These are phyloP conservation scores for Casuarina glauca DNA, from an alignment of 306 rosid species.

Conservation along the genomic window DNA sequence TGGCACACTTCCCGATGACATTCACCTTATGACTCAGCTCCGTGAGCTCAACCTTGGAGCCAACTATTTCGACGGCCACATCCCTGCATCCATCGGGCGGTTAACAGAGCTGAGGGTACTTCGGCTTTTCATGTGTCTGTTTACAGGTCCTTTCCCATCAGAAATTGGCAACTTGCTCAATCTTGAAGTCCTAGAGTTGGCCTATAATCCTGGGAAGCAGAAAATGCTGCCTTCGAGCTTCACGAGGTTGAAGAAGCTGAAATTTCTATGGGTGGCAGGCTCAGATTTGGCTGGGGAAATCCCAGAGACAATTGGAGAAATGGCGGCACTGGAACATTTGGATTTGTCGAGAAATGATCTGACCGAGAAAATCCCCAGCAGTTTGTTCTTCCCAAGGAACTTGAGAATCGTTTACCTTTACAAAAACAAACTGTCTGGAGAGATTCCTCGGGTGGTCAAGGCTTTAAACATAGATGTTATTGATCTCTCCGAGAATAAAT, in stretches of 20 bases:
- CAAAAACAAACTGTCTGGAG: constrained; percentile 49
- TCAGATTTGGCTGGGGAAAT: constrained; percentile 59
- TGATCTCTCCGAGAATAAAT: constrained; percentile 46
- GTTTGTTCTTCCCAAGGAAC: constrained; percentile 49
- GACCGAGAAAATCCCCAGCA: constrained; percentile 52
- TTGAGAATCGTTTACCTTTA: constrained; percentile 40
- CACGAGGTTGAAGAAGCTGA: constrained; percentile 55
- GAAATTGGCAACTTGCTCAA: constrained; percentile 63
- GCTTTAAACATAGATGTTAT: constrained; percentile 37
- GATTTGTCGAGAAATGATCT: constrained; percentile 41
- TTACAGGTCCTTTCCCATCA: constrained; percentile 54
- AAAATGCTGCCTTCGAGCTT: constrained; percentile 42
- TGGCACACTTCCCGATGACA: constrained; percentile 50
- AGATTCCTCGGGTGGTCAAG: constrained; percentile 52
- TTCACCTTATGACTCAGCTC: constrained; percentile 41
- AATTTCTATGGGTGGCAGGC: constrained; percentile 20
- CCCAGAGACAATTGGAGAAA: constrained; percentile 51
- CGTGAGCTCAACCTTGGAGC: constrained; percentile 42
- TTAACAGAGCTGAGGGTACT: constrained; percentile 42
- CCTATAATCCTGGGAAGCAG: constrained; percentile 4
- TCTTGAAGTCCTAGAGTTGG: constrained; percentile 43
- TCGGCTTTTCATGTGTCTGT: constrained; percentile 13
- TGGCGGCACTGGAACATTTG: constrained; percentile 50
- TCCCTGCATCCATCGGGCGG: constrained; percentile 53
- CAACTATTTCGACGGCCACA: constrained; percentile 49